Conservation (phyloP, 495 filamentous ascomycete genomes). For the Xeromyces bisporus region DNA sequence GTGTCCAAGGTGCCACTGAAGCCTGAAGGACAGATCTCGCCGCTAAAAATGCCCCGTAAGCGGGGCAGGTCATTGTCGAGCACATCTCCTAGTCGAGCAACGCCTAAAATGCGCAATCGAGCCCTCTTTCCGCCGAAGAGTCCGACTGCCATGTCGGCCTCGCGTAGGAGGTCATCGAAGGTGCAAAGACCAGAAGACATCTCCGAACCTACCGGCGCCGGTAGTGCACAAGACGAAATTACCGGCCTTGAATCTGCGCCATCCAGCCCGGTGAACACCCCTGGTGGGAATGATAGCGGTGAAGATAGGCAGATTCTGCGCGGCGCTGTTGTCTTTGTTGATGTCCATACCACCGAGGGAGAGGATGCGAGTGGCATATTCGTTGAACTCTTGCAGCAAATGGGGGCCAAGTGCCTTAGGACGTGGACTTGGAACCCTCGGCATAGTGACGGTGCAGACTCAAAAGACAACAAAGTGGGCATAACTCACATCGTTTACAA, state of each 20-base stretch:
- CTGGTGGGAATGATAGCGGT: constrained; percentile 13
- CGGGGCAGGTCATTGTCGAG: constrained; percentile 31
- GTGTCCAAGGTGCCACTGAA: constrained; percentile 64
- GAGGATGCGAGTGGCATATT: constrained; percentile 76
- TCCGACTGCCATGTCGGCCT: constrained; percentile 2
- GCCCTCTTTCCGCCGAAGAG: constrained; percentile 6
- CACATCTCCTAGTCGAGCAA: constrained; percentile 20
- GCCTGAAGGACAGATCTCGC: constrained; percentile 44
- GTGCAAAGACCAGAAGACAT: background rate
- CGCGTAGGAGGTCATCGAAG: constrained; percentile 11
- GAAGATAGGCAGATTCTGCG: constrained; percentile 26
- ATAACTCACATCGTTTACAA: constrained; percentile 96
- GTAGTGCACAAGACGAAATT: background rate
- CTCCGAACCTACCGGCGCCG: background rate
- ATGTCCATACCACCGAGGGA: constrained; percentile 83
- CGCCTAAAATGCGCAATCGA: constrained; percentile 16
- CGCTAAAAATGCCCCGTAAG: constrained; percentile 38
- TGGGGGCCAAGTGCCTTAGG: constrained; percentile 75
- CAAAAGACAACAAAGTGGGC: constrained; percentile 41
- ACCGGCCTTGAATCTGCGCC: background rate
- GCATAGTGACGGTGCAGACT: constrained; percentile 17
- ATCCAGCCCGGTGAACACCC: constrained; percentile 1
- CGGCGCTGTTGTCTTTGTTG: constrained; percentile 74
- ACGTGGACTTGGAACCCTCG: constrained; percentile 72
- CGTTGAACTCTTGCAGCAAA: constrained; percentile 58